Percentiles rank a stretch among this genome's conserved stretches.
These are phyloP conservation scores for Ophiostoma sp. DNA, from an alignment of 2,329 filamentous ascomycete species.

Conservation along the genomic window DNA sequence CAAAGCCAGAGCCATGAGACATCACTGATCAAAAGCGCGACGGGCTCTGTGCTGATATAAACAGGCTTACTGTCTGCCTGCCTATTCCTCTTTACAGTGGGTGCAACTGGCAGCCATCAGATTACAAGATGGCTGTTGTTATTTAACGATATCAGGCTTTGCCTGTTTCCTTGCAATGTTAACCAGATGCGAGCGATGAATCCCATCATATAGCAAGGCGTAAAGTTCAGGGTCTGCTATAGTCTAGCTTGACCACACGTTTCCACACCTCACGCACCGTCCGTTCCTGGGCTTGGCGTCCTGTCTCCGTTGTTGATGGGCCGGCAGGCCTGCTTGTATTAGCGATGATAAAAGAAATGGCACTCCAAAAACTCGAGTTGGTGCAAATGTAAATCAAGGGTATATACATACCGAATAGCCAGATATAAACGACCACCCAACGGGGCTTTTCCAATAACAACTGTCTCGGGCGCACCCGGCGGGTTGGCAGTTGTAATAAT, in stretches of 20 bases:
- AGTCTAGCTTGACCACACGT: slow-evolving; percentile 60
- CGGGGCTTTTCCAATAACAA: neutral
- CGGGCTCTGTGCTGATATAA: too few relatives aligned
- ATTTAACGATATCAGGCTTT: too few relatives aligned
- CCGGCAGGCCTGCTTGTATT: slow-evolving; percentile 47
- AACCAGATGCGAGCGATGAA: too few relatives aligned
- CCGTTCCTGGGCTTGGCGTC: slow-evolving; percentile 61
- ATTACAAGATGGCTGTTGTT: too few relatives aligned
- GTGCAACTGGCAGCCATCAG: too few relatives aligned
- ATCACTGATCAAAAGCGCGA: too few relatives aligned
- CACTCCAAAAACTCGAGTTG: too few relatives aligned
- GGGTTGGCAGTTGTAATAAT: slow-evolving; percentile 69
- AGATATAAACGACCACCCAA: neutral
- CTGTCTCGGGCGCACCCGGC: slow-evolving; percentile 30
- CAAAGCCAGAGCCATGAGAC: too few relatives aligned
- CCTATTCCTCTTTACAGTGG: too few relatives aligned
- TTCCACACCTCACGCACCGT: slow-evolving; percentile 68
- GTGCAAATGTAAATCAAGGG: too few relatives aligned
- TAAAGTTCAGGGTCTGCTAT: slow-evolving; percentile 33
- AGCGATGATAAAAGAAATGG: neutral
- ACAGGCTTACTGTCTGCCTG: too few relatives aligned
- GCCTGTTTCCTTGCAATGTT: too few relatives aligned
- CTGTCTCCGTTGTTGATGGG: slow-evolving; percentile 55
- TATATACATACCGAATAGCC: neutral
- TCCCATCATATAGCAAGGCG: neutral